Base-by-base conservation (phyloP, 805 yeast species). In the Maudiozyma saulgeensis region DNA sequence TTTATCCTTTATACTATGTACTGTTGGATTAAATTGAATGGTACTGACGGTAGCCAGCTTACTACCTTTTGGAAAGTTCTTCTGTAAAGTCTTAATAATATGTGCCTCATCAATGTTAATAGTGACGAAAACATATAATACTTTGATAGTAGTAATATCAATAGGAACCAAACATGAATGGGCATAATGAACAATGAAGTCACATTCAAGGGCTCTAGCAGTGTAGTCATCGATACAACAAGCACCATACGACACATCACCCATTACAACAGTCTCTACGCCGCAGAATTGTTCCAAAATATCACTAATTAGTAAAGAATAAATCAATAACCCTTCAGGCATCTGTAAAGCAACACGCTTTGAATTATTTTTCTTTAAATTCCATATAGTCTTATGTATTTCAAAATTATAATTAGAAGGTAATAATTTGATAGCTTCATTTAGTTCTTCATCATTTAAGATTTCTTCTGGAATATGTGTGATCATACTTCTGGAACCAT, bases 181-280 rank as follows among this genome's bases (percentile, higher is more conserved):
- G 1, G 99, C 99, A 67, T 93, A 93, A 68, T 93, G 99, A 13
- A 91, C 88, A 51, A 93, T 81, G 60, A 90, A 84, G 62, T 93
- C 99, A 68, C 99, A 93, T 45, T 86, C 96, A 26, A 93, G 68
- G 0, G 98, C 81, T 54, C 90, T 74, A 1, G 99, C 99, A 0
- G 99, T 90, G 63, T 75, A 93, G 62, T 93, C 99, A 64, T 93
- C 99, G 43, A 93, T 89, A 68, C 99, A 93, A 64, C 99, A 93
- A 0, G 99, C 99, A 41, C 99, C 99, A 61, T 93, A 93, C 0
- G 97, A 87, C 0, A 93, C 99, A 66, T 93, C 99, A 2, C 99
- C 99, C 99, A 93, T 93, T 2, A 91, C 93, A 1, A 93, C 73
- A 0, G 90, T 86, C 61, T 90, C 96, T 47, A 84, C 88, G 2